Conservation (phyloP, 345 rosid species). For the Camelina laxa region DNA sequence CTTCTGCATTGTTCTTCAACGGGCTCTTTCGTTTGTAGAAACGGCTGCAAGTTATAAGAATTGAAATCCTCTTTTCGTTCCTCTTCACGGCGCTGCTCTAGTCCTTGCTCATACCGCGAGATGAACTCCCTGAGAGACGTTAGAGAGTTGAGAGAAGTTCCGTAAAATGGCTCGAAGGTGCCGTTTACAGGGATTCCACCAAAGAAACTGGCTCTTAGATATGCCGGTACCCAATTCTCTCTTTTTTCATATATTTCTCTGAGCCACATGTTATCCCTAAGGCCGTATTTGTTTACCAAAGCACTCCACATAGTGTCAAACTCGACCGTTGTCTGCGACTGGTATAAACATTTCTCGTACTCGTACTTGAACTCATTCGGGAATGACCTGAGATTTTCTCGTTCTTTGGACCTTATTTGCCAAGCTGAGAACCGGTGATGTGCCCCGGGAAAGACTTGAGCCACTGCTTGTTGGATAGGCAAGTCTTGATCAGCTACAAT, state of each 20-base stretch:
- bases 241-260: slow-evolving; percentile 72
- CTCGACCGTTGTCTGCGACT: slow-evolving; percentile 66
- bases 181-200: slow-evolving; percentile 75
- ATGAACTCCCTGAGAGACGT: slow-evolving; percentile 67
- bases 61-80: slow-evolving; percentile 85
- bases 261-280: slow-evolving; percentile 70
- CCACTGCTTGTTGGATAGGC: slow-evolving; percentile 72
- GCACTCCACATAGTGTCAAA: slow-evolving; percentile 70
- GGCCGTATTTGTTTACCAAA: slow-evolving; percentile 61
- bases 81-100: slow-evolving; percentile 76
- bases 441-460: slow-evolving; percentile 72
- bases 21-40: slow-evolving; percentile 73
- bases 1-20: slow-evolving; percentile 81
- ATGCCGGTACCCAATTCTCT: slow-evolving; percentile 80
- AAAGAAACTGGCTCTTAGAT: slow-evolving; percentile 69
- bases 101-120: slow-evolving; percentile 65
- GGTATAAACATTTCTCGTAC: slow-evolving; percentile 72
- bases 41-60: slow-evolving; percentile 65
- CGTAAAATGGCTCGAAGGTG: slow-evolving; percentile 62
- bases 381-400: slow-evolving; percentile 61
- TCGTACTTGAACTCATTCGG: slow-evolving; percentile 62
- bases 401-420: slow-evolving; percentile 72
- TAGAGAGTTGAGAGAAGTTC: slow-evolving; percentile 54
- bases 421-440: slow-evolving; percentile 78
- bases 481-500: slow-evolving; percentile 81